A percentile compares a stretch with the other conserved stretches of the same genome.
Evolutionary conservation across 805 yeast genomes (phyloP).

Genomic region (Wickerhamomyces kurtzmanii): DNA sequence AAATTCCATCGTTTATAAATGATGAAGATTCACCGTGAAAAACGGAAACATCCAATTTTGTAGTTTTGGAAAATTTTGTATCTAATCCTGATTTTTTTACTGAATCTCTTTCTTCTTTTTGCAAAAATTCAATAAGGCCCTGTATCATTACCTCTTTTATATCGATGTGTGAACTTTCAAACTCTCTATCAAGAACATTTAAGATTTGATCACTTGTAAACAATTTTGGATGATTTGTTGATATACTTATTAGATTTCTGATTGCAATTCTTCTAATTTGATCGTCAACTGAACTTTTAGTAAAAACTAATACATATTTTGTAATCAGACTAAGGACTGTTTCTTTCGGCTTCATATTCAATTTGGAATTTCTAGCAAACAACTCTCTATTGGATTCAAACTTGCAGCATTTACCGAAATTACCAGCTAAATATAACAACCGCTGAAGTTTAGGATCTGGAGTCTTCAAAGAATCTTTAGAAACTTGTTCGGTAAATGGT

Average conservation of each 20-base stretch:
- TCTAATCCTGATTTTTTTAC: constrained; percentile 29
- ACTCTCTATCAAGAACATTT: constrained; percentile 38
- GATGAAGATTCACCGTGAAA: constrained; percentile 45
- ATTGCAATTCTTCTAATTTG: constrained; percentile 41
- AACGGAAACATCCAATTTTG: constrained; percentile 32
- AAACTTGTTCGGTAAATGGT: constrained; percentile 29
- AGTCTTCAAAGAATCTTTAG: constrained; percentile 14
- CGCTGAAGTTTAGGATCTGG: constrained; percentile 41
- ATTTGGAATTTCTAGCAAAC: constrained; percentile 24
- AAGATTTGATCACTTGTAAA: constrained; percentile 50
- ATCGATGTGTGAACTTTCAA: constrained; percentile 26
- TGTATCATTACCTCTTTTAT: constrained; percentile 43
- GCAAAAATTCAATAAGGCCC: constrained; percentile 48
- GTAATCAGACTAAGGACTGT: constrained; percentile 48
- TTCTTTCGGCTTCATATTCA: constrained; percentile 40
- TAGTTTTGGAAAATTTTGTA: constrained; percentile 21
- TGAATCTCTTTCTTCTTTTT: constrained; percentile 41
- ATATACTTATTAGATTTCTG: constrained; percentile 46
- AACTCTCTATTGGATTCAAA: constrained; percentile 34
- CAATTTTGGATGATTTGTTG: constrained; percentile 55
- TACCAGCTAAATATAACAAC: constrained; percentile 54
- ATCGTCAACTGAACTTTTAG: constrained; percentile 22
- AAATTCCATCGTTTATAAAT: constrained; percentile 55
- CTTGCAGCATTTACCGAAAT: constrained; percentile 62
- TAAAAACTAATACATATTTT: constrained; percentile 47